Conservation (phyloP, 768 basidiomycete species). For the Cystobasidium onofrii region DNA sequence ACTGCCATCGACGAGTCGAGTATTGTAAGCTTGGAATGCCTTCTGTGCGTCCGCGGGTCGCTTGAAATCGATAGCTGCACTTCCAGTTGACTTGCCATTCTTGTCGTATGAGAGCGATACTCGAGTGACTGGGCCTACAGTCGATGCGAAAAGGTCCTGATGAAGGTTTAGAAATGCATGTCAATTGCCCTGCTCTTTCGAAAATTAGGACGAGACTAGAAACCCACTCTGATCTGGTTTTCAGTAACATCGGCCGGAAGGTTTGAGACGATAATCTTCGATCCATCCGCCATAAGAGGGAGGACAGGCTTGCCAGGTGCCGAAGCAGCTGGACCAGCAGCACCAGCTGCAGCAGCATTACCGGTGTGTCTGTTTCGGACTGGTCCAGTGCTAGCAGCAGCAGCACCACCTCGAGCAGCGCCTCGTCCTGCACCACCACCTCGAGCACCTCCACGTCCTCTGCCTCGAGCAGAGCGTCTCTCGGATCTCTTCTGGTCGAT, state of each 20-base stretch:
- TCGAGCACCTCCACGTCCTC: conserved; percentile 24
- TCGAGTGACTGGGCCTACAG: conserved; percentile 75
- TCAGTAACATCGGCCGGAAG: conserved; percentile 90
- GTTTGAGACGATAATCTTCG: conserved; percentile 91
- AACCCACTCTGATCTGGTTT: conserved; percentile 74
- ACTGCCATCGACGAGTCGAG: conserved; percentile 99
- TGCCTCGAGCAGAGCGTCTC: conserved; percentile 7
- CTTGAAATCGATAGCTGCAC: conserved; percentile 76
- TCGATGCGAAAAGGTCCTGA: conserved; percentile 85
- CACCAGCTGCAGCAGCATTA: not conserved
- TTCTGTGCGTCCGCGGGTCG: conserved; percentile 80
- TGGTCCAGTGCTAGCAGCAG: conserved; percentile 22
- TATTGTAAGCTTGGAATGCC: conserved; percentile 91
- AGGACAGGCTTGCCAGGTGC: conserved; percentile 7
- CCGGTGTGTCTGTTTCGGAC: conserved; percentile 27
- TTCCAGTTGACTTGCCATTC: conserved; percentile 78
- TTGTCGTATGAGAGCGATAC: conserved; percentile 79
- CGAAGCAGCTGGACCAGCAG: conserved; percentile 4
- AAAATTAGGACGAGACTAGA: not conserved
- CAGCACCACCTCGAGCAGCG: conserved; percentile 1
- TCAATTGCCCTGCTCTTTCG: not conserved
- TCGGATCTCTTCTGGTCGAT: conserved; percentile 19
- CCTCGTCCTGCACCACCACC: conserved; percentile 7
- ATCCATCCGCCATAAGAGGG: conserved; percentile 28
- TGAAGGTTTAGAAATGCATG: not conserved